A percentile compares a stretch with the other conserved stretches of the same genome.
Evolutionary conservation across 495 filamentous ascomycete genomes (phyloP).

Genomic region (Schizothecium vesticola): DNA sequence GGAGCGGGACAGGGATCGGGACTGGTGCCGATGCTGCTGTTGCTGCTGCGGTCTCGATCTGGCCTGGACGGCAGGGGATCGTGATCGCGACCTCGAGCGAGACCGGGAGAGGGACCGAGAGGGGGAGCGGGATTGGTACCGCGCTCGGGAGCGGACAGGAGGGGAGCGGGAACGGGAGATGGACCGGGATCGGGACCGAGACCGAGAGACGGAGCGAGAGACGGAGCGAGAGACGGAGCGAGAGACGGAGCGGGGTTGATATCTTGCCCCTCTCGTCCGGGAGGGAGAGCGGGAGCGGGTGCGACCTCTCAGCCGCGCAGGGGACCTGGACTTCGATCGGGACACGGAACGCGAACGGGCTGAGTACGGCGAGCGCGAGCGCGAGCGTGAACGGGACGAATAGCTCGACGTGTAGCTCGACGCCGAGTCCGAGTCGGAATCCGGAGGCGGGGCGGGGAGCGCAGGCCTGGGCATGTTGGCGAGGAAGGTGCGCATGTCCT

Average conservation of each 20-base stretch:
- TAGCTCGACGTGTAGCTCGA: slow-evolving; percentile 62
- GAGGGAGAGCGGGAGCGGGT: slow-evolving; percentile 12
- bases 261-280: neutral
- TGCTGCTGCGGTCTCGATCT: neutral
- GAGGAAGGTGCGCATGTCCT: slow-evolving; percentile 87
- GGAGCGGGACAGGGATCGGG: neutral
- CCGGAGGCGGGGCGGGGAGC: slow-evolving; percentile 57
- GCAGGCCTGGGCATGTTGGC: slow-evolving; percentile 79
- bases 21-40: neutral
- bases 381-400: slow-evolving; percentile 41
- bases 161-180: neutral
- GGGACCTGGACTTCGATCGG: slow-evolving; percentile 27
- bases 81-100: neutral
- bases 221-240: neutral
- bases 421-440: slow-evolving; percentile 55
- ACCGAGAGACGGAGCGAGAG: neutral
- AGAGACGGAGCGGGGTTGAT: neutral
- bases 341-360: slow-evolving; percentile 25
- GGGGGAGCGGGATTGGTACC: neutral
- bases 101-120: neutral
- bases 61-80: neutral
- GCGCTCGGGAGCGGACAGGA: neutral
- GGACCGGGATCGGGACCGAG: slow-evolving; percentile 12
- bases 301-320: slow-evolving; percentile 23
- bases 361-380: slow-evolving; percentile 34